A percentile compares a stretch with the other conserved stretches of the same genome.
Conservation (phyloP, 805 yeast species). For the Wickerhamomyces rabaulensis region DNA sequence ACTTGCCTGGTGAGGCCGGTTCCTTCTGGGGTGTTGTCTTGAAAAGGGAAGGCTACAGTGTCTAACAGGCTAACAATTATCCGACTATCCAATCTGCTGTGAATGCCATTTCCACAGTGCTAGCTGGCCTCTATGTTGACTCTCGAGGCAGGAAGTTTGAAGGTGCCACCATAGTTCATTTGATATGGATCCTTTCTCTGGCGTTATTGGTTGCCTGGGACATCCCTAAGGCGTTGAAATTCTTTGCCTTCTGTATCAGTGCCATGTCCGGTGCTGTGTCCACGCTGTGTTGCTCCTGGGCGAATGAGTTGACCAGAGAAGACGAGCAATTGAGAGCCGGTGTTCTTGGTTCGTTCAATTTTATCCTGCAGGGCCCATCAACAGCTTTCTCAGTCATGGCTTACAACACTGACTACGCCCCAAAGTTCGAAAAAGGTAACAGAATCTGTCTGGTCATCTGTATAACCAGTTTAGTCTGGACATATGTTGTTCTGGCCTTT, state of each 20-base stretch:
- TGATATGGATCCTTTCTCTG: background rate
- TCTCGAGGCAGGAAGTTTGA: background rate
- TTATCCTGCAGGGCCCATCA: background rate
- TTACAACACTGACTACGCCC: slow-evolving; percentile 2
- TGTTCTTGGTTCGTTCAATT: background rate
- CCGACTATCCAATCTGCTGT: slow-evolving; percentile 5
- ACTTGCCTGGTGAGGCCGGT: background rate
- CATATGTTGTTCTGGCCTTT: background rate
- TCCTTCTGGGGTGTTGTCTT: background rate
- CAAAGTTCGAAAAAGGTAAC: background rate
- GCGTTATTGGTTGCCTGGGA: background rate
- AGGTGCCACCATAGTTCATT: background rate
- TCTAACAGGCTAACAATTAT: slow-evolving; percentile 4
- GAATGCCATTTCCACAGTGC: background rate
- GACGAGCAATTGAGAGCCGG: slow-evolving; percentile 1
- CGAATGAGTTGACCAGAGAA: slow-evolving; percentile 1
- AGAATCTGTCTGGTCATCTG: background rate
- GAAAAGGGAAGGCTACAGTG: slow-evolving; percentile 1
- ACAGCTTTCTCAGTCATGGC: background rate
- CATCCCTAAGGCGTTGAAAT: background rate
- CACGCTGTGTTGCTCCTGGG: background rate
- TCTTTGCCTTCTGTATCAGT: background rate
- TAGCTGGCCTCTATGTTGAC: background rate
- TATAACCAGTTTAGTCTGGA: background rate
- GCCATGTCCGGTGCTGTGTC: slow-evolving; percentile 1